A percentile compares a stretch with the other conserved stretches of the same genome.
Evolutionary conservation across 2,329 filamentous ascomycete species (phyloP).

Genomic region (Cladorrhinum sp.): DNA sequence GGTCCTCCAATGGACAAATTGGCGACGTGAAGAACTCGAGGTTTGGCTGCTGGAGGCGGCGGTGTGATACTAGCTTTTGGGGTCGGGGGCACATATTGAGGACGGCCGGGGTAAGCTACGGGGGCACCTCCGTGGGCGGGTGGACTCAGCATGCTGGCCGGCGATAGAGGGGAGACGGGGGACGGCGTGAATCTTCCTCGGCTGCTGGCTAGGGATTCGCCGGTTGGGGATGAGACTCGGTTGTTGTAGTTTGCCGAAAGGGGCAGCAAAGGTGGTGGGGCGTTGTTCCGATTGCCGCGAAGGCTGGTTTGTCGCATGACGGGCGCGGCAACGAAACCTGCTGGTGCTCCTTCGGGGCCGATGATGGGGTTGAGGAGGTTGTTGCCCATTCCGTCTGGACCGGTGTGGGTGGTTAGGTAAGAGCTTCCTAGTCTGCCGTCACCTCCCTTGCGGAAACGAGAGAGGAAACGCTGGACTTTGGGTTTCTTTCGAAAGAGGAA

Average conservation of each 20-base stretch:
- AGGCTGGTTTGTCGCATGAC: conserved; percentile 11
- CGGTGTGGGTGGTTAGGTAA: conserved; percentile 3
- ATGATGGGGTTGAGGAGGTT: conserved; percentile 2
- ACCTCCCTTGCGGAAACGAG: conserved; percentile 7
- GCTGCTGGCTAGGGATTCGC: conserved; percentile 8
- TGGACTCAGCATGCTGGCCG: conserved; percentile 3
- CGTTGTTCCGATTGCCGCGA: background rate
- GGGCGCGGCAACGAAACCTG: background rate
- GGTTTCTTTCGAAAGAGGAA: conserved; percentile 14
- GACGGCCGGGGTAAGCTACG: background rate
- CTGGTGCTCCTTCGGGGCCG: background rate
- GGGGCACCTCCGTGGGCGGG: background rate
- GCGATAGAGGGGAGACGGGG: conserved; percentile 13
- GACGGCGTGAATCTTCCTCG: conserved; percentile 14
- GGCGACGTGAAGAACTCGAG: background rate
- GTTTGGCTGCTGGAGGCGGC: background rate
- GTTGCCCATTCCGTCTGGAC: conserved; percentile 10
- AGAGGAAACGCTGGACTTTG: conserved; percentile 13
- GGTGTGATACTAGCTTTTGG: conserved; percentile 9
- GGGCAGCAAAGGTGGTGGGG: background rate
- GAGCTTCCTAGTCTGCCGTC: background rate
- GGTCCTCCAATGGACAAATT: background rate
- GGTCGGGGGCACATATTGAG: conserved; percentile 7
- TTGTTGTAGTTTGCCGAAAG: conserved; percentile 8
- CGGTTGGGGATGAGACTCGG: conserved; percentile 13